Base-by-base conservation (phyloP, 1,284 basidiomycete genomes). In the Volvariella surrecta region DNA sequence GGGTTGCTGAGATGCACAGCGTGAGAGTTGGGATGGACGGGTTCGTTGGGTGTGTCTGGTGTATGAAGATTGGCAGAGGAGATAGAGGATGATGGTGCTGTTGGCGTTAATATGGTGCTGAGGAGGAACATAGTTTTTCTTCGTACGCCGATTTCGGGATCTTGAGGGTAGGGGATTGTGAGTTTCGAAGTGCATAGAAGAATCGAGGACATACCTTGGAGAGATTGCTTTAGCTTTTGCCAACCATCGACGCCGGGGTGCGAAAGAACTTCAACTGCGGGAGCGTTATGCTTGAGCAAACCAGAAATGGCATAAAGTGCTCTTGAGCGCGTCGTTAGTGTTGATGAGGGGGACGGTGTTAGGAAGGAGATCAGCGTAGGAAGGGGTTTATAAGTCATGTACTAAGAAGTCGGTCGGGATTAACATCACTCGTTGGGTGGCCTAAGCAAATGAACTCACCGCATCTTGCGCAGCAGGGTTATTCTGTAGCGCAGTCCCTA, bases 401-500 rank as follows among this genome's bases (percentile, higher is more conserved):
- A 91, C 90, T 93, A 49, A 2, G 22, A 11, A 28, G 24, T 6
- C 24, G 24, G 24, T 28, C 24, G 24, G 10, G 16, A 1, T 6
- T 13, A 18, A 11, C 17, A 37, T 24, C n/a, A 37, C 4, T 13
- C 17, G 31, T 38, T 15, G 6, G 18, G 6, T n/a, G 21, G 21
- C 2, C 3, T 6, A 9, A 18, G 2, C 24, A 11, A 9, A 20
- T 31, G 8, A 7, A 74, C 85, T 54, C 56, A 96, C 89, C 1
- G 84, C 78, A 40, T 79, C 73, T 57, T 98, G 95, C 0, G 92
- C 92, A 43, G 85, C 76, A 3, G 90, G 87, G 54, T 98, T 99
- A 61, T 99, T 98, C 61, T 98, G 94, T 1, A 95, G 65, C 0
- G 95, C 93, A 0, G 95, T 98, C 3, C 95, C 95, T 15, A 89